These are phyloP conservation scores for Xylaria sp. DNA, from an alignment of 2,329 filamentous ascomycete genomes.

Conservation along the genomic window DNA sequence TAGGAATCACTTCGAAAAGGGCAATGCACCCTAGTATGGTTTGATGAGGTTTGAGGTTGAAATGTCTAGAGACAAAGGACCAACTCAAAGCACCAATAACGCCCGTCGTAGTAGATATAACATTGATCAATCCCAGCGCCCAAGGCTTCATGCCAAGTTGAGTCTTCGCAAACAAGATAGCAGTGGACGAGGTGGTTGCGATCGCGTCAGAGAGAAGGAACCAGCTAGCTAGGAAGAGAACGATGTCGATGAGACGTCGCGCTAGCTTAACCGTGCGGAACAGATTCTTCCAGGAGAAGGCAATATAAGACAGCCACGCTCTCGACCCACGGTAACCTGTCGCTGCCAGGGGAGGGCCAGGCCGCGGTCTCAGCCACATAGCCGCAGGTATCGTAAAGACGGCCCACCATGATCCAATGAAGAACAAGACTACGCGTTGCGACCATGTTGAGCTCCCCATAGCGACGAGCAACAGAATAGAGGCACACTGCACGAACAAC, in stretches of 20 bases:
- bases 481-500: constrained; percentile 82
- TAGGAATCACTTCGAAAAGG: constrained; percentile 89
- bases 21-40: constrained; percentile 93
- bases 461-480: constrained; percentile 78
- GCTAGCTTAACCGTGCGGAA: constrained; percentile 83
- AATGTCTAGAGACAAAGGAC: constrained; percentile 77
- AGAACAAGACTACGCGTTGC: constrained; percentile 84
- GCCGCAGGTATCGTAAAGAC: constrained; percentile 89
- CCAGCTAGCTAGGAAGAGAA: constrained; percentile 87
- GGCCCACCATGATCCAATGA: constrained; percentile 93
- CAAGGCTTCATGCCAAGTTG: constrained; percentile 89
- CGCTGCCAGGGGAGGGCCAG: constrained; percentile 79
- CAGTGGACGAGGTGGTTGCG: constrained; percentile 92
- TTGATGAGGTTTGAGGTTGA: constrained; percentile 79
- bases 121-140: constrained; percentile 89
- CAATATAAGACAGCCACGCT: constrained; percentile 76
- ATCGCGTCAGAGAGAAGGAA: constrained; percentile 94
- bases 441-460: constrained; percentile 84
- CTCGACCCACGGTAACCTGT: constrained; percentile 52
- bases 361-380: constrained; percentile 86
- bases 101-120: constrained; percentile 86
- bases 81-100: constrained; percentile 91
- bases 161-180: constrained; percentile 95
- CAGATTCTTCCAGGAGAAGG: constrained; percentile 86
- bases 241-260: constrained; percentile 74